Base-by-base conservation (phyloP, 805 yeast species). In the Clavispora fructus region DNA sequence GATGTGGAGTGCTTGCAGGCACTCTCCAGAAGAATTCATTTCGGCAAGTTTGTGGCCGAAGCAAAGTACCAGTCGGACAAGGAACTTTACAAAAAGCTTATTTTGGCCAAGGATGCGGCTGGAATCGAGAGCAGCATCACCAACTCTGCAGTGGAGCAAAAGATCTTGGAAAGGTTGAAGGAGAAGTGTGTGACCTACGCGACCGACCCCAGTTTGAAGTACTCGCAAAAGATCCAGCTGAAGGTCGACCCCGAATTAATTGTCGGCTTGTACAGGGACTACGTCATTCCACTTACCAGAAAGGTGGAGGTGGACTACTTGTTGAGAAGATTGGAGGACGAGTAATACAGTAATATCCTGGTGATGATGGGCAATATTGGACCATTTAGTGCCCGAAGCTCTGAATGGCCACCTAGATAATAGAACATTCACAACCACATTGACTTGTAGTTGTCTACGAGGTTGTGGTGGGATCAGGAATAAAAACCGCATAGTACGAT, bases 31-130 rank as follows among this genome's bases (percentile, higher is more conserved):
- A 78, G 99, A 62, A 88, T 94, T 55, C 99, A 94, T 67, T 94
- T 92, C 68, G 99, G 99, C 42, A 87, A 87, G 67, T 94, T 92
- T 73, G 99, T 94, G 9, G 99, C 99, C 6, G 99, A 94, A 64
- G 86, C 96, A 39, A 94, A 94, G 67, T 94, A 81, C 65, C 82
- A 75, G 57, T 69, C 73, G 26, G 94, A 91, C 50, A 75, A 71
- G 31, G 87, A 78, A 42, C 64, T 63, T 42, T 89, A 83, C 69
- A 79, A 79, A 1, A 68, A 75, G 54, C 67, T 90, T 55, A 94
- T 94, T 55, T 62, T 69, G 51, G 78, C 74, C 0, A 75, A 71
- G 46, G 96, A 94, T 61, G 67, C 79, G 7, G 69, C 71, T 11
- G 96, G 92, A 0, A 84, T 94, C 41, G 87, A 83, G 58, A 80